Evolutionary conservation across 768 basidiomycete species (phyloP).

Genomic region (Podaxis rugospora): DNA sequence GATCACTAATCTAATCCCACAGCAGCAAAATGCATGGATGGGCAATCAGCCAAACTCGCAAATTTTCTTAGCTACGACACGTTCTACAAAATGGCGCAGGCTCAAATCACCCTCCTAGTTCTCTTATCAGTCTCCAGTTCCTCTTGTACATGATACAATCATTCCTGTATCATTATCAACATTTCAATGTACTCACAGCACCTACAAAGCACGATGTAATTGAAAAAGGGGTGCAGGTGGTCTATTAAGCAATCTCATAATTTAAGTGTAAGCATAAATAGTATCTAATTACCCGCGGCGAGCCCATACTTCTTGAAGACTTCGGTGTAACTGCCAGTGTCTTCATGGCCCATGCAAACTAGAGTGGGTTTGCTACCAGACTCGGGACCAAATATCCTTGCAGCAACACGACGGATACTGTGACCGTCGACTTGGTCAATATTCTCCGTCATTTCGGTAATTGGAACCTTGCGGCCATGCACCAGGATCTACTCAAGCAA

Average conservation of each 20-base stretch:
- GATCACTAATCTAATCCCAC: constrained; percentile 70
- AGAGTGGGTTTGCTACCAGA: constrained; percentile 69
- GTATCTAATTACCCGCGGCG: constrained; percentile 20
- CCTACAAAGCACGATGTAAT: not conserved
- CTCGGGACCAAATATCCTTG: constrained; percentile 64
- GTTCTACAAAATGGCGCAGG: constrained; percentile 61
- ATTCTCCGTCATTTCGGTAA: constrained; percentile 87
- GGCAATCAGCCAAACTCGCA: constrained; percentile 52
- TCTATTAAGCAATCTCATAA: constrained; percentile 3
- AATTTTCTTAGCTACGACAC: constrained; percentile 65
- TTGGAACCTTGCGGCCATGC: constrained; percentile 78
- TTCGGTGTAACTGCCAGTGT: constrained; percentile 61
- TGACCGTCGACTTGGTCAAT: constrained; percentile 73
- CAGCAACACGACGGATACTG: constrained; percentile 73
- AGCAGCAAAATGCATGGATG: constrained; percentile 71
- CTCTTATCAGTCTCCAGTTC: not conserved
- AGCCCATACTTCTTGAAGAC: constrained; percentile 71
- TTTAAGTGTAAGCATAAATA: not conserved
- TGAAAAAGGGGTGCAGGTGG: not conserved
- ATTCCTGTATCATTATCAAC: not conserved
- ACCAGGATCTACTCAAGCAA: constrained; percentile 60
- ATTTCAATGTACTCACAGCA: not conserved
- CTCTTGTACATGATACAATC: not conserved
- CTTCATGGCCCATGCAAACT: constrained; percentile 80
- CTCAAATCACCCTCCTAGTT: constrained; percentile 15